Conservation (phyloP, 2,329 filamentous ascomycete genomes). For the Pseudogymnoascus destructans region DNA sequence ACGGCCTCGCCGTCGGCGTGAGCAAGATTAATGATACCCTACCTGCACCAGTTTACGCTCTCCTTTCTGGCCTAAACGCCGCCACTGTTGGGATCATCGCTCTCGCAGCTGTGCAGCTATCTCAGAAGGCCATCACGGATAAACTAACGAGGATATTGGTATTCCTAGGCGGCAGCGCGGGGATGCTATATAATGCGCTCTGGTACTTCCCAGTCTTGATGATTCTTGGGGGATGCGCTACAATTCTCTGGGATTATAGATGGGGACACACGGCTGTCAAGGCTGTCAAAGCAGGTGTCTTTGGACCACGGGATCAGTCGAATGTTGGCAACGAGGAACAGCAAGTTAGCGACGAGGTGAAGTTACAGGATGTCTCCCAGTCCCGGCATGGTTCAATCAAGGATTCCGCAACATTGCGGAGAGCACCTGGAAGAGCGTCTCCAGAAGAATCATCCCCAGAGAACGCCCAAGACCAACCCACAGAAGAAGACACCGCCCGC, state of each 20-base stretch:
- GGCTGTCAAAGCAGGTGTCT: not conserved
- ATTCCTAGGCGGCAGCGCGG: constrained; percentile 48
- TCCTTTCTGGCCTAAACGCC: constrained; percentile 59
- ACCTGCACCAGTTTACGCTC: constrained; percentile 50
- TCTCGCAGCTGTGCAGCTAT: constrained; percentile 53
- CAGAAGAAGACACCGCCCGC: not conserved
- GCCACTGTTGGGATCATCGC: constrained; percentile 61
- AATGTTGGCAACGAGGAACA: not conserved
- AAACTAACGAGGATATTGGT: constrained; percentile 48
- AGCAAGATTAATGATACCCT: constrained; percentile 44
- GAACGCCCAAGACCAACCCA: not conserved
- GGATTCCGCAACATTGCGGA: not conserved
- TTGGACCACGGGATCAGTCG: not conserved
- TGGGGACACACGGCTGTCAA: not conserved
- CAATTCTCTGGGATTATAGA: constrained; percentile 41
- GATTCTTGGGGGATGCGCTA: constrained; percentile 37
- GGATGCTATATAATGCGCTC: constrained; percentile 55
- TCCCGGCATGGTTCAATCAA: not conserved
- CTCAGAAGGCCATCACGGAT: constrained; percentile 55
- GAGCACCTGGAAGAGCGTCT: not conserved
- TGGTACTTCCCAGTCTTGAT: constrained; percentile 66
- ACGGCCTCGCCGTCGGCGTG: constrained; percentile 50
- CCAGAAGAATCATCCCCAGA: not conserved
- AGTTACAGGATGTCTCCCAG: not conserved
- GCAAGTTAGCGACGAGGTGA: not conserved